These are phyloP conservation scores for Phytopythium litorale DNA, from an alignment of 352 stramenopile species.

Conservation along the genomic window DNA sequence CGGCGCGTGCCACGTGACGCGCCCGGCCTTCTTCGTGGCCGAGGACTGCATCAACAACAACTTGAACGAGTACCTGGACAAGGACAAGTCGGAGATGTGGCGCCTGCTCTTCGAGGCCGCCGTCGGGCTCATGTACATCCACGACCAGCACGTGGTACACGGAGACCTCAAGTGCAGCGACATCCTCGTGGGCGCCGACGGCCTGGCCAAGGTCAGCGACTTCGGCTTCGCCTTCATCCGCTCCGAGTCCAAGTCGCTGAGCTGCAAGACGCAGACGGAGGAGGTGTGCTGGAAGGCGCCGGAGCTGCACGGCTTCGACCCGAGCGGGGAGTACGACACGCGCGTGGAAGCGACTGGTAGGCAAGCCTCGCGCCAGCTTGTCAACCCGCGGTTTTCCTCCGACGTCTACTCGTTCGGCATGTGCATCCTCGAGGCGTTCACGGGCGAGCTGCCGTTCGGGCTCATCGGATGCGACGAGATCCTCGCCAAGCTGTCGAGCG, in stretches of 20 bases:
- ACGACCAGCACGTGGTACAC: slow-evolving; percentile 15
- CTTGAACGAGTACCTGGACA: slow-evolving; percentile 17
- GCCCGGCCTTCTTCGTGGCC: slow-evolving; percentile 30
- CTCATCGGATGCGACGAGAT: slow-evolving; percentile 25
- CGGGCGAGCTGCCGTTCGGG: slow-evolving; percentile 23
- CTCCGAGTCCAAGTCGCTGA: background rate
- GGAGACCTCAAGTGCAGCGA: slow-evolving; percentile 20
- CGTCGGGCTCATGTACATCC: slow-evolving; percentile 6
- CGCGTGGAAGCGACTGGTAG: slow-evolving; percentile 14
- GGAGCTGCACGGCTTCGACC: slow-evolving; percentile 4
- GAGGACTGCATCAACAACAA: slow-evolving; percentile 25
- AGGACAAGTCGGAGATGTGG: slow-evolving; percentile 11
- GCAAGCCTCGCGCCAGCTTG: background rate
- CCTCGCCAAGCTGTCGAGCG: slow-evolving; percentile 16
- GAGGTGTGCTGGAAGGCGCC: slow-evolving; percentile 8
- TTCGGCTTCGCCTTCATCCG: slow-evolving; percentile 15
- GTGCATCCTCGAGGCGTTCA: slow-evolving; percentile 41
- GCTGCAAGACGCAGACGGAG: slow-evolving; percentile 1
- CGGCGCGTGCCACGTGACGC: slow-evolving; percentile 44
- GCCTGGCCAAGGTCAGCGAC: slow-evolving; percentile 14
- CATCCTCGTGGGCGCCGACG: slow-evolving; percentile 13
- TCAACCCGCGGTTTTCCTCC: slow-evolving; percentile 25
- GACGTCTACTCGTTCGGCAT: slow-evolving; percentile 44
- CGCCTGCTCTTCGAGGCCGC: slow-evolving; percentile 8
- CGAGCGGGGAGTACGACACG: too few species aligned